phyloP scores from a whole-genome alignment of 768 basidiomycete genomes.

The Mycena galopus region DNA sequence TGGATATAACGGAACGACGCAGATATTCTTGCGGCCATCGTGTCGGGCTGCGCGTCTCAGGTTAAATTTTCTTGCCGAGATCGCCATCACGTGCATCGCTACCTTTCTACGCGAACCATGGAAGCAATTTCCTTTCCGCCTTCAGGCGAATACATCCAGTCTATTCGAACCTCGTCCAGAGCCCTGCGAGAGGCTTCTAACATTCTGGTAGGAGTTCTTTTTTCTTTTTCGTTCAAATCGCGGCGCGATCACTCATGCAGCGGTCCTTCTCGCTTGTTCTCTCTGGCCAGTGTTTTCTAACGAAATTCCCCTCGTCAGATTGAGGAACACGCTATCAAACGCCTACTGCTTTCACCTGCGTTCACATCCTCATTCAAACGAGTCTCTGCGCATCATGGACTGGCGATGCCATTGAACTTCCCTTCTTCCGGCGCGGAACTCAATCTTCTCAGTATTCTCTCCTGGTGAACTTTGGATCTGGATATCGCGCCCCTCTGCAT shows the following conservation, averaged over 20 bases:
- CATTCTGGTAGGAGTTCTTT: conserved; percentile 65
- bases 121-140: conserved; percentile 52
- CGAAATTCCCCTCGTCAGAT: conserved; percentile 58
- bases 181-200: conserved; percentile 60
- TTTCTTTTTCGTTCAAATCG: background rate
- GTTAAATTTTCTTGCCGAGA: background rate
- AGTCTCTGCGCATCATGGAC: conserved; percentile 74
- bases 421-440: conserved; percentile 79
- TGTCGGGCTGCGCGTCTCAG: no score
- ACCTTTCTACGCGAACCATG: background rate
- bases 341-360: conserved; percentile 72
- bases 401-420: conserved; percentile 85
- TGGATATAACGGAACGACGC: background rate
- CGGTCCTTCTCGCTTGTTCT: no score
- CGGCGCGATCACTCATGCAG: no score
- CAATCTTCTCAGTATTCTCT: conserved; percentile 83
- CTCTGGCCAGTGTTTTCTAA: no score
- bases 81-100: background rate
- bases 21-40: background rate
- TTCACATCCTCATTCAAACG: conserved; percentile 74
- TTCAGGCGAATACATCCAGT: conserved; percentile 60
- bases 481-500: conserved; percentile 83
- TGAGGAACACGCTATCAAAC: conserved; percentile 64
- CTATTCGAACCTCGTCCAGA: conserved; percentile 67
- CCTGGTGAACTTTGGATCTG: conserved; percentile 89